Evolutionary conservation across 345 rosid species (phyloP), one percentile per base, ranked within the genome.

Genomic region (Pugionium dolabratum): DNA sequence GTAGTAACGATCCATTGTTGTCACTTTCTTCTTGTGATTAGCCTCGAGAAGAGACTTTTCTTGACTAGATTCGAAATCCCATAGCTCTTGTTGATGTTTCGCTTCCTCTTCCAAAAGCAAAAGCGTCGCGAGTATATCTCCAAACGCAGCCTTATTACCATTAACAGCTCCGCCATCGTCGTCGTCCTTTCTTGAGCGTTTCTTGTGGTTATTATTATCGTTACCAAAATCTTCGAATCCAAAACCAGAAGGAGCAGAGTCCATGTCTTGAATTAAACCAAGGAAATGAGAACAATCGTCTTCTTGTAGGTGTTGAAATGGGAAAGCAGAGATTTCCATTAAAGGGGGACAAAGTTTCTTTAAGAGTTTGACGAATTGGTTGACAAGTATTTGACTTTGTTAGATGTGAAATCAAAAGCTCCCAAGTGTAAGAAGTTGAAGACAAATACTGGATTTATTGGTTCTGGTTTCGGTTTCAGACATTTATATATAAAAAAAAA

Each of bases 281-380:
- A 34, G 72, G 51, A 81, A 59, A 51, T 46, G 77, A 63, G 80
- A 72, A 51, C 62, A 59, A 33, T 76, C 79, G 64, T 79, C 84
- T 52, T 79, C 83, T 66, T 83, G 88, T 65, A 64, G 86, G 72
- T 74, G 79, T 59, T 78, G 81, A 72, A 86, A 83, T 72, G 90
- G 81, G 86, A 83, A 88, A 40, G 83, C 59, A 59, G 82, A 36
- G 47, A 86, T 72, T 76, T 86, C 96, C 91, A 82, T 87, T 27
- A 30, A 10, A 31, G 6, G 25, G 9, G 4, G 40, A 10, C 3
- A 36, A 59, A 27, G 4, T 41, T 28, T 45, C 7, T 65, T 49
- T 45, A 43, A 7, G 71, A 49, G 40, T 72, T 72, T 65, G 71
- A 57, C 50, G 46, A 63, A 40, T n/a, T 44, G 57, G 68, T 67